Percentiles rank a stretch among this genome's conserved stretches.
These are phyloP conservation scores for Syzygium aromaticum DNA, from an alignment of 345 rosid species.

Conservation along the genomic window DNA sequence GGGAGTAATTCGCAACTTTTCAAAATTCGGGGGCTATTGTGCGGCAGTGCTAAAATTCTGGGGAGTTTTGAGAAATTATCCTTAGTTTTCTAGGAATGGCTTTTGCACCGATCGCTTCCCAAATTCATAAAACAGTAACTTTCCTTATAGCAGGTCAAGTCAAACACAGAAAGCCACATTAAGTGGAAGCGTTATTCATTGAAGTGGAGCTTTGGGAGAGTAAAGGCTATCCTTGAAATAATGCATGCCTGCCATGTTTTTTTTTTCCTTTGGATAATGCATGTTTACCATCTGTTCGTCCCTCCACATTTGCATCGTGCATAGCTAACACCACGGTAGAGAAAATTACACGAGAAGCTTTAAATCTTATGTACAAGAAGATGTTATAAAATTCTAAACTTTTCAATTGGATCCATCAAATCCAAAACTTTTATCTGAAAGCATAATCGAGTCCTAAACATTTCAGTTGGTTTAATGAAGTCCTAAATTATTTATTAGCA, in stretches of 20 bases:
- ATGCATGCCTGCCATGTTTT: neutral
- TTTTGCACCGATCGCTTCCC: neutral
- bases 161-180: neutral
- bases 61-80: neutral
- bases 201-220: neutral
- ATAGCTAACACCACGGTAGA: neutral
- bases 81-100: neutral
- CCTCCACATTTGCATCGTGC: neutral
- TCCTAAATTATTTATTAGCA: too few species aligned
- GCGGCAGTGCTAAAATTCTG: neutral
- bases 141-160: neutral
- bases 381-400: neutral
- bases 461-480: neutral
- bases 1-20: neutral
- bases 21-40: neutral
- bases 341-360: neutral
- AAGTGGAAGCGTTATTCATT: neutral
- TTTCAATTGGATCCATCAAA: neutral
- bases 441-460: neutral
- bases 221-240: neutral
- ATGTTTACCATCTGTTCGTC: neutral
- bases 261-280: neutral
- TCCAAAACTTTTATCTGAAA: neutral
- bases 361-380: neutral
- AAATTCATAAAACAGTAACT: neutral